These are phyloP conservation scores for Sarocladium brachiariae DNA, from an alignment of 2,329 filamentous ascomycete species.

Conservation along the genomic window DNA sequence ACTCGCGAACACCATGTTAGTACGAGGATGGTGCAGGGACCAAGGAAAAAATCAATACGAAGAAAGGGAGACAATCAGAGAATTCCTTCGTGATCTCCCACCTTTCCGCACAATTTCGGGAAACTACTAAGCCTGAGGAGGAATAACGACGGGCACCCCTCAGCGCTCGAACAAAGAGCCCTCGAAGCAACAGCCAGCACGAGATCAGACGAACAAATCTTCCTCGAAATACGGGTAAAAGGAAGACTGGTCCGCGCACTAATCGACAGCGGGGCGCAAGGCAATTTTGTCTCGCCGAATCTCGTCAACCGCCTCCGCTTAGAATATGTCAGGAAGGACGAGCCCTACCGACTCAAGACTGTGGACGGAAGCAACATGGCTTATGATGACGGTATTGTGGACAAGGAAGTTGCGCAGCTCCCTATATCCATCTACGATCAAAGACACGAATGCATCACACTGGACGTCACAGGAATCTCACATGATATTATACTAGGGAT, in stretches of 20 bases:
- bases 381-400: too few species aligned
- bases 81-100: too few species aligned
- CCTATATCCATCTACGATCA: too few species aligned
- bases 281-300: background rate
- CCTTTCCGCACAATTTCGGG: background rate
- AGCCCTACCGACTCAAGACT: too few species aligned
- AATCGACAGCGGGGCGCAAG: constrained; percentile 3
- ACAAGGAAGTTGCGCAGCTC: too few species aligned
- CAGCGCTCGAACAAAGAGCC: background rate
- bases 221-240: background rate
- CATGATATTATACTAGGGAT: too few species aligned
- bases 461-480: too few species aligned
- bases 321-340: constrained; percentile 1
- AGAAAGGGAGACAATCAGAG: too few species aligned
- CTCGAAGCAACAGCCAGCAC: background rate
- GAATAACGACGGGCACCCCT: background rate
- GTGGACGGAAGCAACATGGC: too few species aligned
- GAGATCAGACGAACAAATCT: background rate
- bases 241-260: background rate
- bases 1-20: background rate
- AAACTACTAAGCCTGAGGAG: background rate
- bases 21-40: background rate
- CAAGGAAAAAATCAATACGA: background rate
- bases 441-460: too few species aligned
- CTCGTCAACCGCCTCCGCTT: constrained; percentile 1